These are phyloP conservation scores for Fusarium sp. DNA, from an alignment of 2,329 filamentous ascomycete genomes.

Conservation along the genomic window DNA sequence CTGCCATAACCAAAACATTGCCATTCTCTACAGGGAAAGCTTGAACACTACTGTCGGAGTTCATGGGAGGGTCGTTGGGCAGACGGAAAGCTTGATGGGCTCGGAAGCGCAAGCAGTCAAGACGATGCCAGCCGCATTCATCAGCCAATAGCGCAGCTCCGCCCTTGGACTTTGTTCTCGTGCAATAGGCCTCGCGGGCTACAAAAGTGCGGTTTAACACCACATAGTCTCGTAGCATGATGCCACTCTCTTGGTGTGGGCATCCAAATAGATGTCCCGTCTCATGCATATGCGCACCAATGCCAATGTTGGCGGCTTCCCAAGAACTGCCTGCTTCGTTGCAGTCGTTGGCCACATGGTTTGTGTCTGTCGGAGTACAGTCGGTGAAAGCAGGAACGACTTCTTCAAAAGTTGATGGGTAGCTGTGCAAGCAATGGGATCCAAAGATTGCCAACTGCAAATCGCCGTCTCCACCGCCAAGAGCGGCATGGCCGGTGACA, in stretches of 20 bases:
- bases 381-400: conserved; percentile 89
- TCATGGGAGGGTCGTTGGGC: conserved; percentile 75
- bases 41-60: conserved; percentile 80
- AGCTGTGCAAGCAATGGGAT: conserved; percentile 91
- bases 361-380: conserved; percentile 87
- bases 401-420: conserved; percentile 89
- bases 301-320: conserved; percentile 95
- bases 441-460: conserved; percentile 90
- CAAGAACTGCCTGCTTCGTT: conserved; percentile 90
- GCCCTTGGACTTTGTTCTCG: conserved; percentile 85
- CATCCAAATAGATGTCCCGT: conserved; percentile 91
- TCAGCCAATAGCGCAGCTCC: conserved; percentile 79
- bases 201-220: conserved; percentile 86
- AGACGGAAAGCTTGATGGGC: conserved; percentile 90
- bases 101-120: conserved; percentile 89
- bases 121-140: conserved; percentile 90
- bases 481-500: conserved; percentile 83
- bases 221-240: conserved; percentile 92
- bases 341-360: conserved; percentile 84
- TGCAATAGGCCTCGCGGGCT: conserved; percentile 84
- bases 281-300: conserved; percentile 92
- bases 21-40: conserved; percentile 86
- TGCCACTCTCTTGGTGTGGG: conserved; percentile 87
- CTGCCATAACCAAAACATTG: conserved; percentile 79
- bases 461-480: conserved; percentile 79